A percentile compares a stretch with the other conserved stretches of the same genome.
phyloP scores from a whole-genome alignment of 2,329 filamentous ascomycete genomes.

The Uncinocarpus reesii region DNA sequence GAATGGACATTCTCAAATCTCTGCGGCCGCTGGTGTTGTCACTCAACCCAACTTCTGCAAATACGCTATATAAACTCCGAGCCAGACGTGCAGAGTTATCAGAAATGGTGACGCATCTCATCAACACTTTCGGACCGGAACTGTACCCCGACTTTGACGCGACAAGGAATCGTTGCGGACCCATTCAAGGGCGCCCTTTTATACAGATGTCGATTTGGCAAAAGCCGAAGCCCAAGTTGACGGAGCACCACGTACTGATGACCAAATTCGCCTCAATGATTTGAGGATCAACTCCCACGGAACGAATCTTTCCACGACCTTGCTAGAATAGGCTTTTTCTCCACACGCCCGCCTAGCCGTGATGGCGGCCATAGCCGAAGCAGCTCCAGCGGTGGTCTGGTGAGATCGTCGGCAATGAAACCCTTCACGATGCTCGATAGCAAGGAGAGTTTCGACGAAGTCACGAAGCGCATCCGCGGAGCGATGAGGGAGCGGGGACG shows the following conservation, averaged over 20 bases:
- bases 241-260: no score
- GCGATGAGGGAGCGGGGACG: slow-evolving; percentile 73
- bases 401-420: slow-evolving; percentile 53
- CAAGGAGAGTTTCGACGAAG: slow-evolving; percentile 66
- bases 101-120: slow-evolving; percentile 73
- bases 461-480: slow-evolving; percentile 70
- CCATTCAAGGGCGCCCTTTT: slow-evolving; percentile 34
- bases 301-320: slow-evolving; percentile 95
- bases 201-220: slow-evolving; percentile 19
- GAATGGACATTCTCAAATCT: slow-evolving; percentile 97
- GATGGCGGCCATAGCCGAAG: slow-evolving; percentile 49
- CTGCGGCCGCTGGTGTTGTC: slow-evolving; percentile 77
- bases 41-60: slow-evolving; percentile 72
- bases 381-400: slow-evolving; percentile 55
- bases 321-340: slow-evolving; percentile 77
- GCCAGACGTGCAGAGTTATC: slow-evolving; percentile 63
- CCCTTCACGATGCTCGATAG: slow-evolving; percentile 58
- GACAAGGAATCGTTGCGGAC: slow-evolving; percentile 54
- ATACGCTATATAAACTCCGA: slow-evolving; percentile 70
- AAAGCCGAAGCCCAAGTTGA: slow-evolving; percentile 16
- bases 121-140: slow-evolving; percentile 90
- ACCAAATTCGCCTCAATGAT: no score
- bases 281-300: slow-evolving; percentile 57
- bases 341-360: slow-evolving; percentile 72
- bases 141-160: slow-evolving; percentile 94